Evolutionary conservation across 2,329 filamentous ascomycete species (phyloP).

Genomic region (Cordyceps cateniannulata): DNA sequence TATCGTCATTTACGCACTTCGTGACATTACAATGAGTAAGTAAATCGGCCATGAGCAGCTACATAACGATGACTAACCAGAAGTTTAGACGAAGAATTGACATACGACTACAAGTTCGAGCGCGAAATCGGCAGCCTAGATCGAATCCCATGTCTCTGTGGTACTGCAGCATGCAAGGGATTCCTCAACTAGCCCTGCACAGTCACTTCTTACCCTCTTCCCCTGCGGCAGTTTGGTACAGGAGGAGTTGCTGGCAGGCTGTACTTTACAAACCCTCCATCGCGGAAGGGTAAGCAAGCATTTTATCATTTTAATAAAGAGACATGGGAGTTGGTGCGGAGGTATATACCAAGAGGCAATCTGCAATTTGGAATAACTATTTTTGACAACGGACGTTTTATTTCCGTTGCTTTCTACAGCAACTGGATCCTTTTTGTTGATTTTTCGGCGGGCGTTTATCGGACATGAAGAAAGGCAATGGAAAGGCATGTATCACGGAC

Average conservation of each 20-base stretch:
- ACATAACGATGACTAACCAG: conserved; percentile 15
- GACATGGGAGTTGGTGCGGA: background rate
- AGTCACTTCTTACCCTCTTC: background rate
- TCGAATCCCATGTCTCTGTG: conserved; percentile 94
- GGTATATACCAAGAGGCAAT: background rate
- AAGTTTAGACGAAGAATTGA: conserved; percentile 85
- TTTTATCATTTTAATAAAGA: background rate
- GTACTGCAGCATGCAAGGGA: conserved; percentile 92
- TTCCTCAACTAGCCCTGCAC: conserved; percentile 77
- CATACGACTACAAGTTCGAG: conserved; percentile 99
- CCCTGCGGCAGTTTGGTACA: background rate
- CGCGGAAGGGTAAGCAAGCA: background rate
- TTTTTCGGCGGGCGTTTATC: background rate
- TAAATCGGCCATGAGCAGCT: conserved; percentile 19
- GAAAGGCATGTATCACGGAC: background rate
- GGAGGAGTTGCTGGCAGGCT: background rate
- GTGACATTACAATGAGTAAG: conserved; percentile 92
- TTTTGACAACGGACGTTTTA: background rate
- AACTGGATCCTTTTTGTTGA: background rate
- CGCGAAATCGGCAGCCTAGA: conserved; percentile 91
- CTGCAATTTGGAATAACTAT: background rate
- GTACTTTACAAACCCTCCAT: background rate
- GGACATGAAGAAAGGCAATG: background rate
- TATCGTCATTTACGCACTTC: conserved; percentile 96
- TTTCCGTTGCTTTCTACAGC: too few species aligned